Percentiles rank a stretch among this genome's conserved stretches.
Conservation (phyloP, 768 basidiomycete genomes). For the Dictyophora rubrovolvata region DNA sequence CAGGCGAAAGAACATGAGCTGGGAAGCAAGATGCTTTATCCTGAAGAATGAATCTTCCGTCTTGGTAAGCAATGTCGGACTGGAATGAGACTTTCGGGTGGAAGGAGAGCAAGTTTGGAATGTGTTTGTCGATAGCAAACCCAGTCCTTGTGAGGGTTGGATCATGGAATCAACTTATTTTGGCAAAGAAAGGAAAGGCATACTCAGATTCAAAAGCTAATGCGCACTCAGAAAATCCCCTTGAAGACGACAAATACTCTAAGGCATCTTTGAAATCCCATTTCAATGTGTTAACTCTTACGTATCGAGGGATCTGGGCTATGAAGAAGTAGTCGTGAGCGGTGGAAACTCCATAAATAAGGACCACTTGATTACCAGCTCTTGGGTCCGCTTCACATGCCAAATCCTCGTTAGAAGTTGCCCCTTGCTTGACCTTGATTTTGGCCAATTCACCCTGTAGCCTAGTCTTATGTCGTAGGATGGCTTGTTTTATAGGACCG, state of each 20-base stretch:
- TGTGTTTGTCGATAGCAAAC: constrained; percentile 69
- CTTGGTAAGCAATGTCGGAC: constrained; percentile 59
- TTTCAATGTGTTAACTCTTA: constrained; percentile 66
- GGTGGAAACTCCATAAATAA: neutral
- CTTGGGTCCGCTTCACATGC: constrained; percentile 50
- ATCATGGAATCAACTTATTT: neutral
- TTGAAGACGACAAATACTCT: constrained; percentile 36
- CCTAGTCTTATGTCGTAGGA: constrained; percentile 83
- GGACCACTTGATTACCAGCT: constrained; percentile 38
- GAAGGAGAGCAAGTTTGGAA: constrained; percentile 74
- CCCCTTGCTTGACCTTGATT: constrained; percentile 69
- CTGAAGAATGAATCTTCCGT: constrained; percentile 83
- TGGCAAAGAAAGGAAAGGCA: constrained; percentile 11
- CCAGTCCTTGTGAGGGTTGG: constrained; percentile 32
- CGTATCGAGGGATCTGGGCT: constrained; percentile 76
- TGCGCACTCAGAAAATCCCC: constrained; percentile 43
- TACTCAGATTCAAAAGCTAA: constrained; percentile 46
- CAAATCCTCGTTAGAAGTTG: constrained; percentile 51
- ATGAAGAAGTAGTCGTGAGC: neutral
- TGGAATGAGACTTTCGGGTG: constrained; percentile 56
- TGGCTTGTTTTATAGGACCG: constrained; percentile 80
- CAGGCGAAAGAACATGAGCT: constrained; percentile 75
- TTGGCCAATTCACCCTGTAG: constrained; percentile 79
- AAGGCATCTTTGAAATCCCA: constrained; percentile 63
- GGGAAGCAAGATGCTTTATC: constrained; percentile 99